These are phyloP conservation scores for Exserohilum turcica DNA, from an alignment of 2,329 filamentous ascomycete species.

Conservation along the genomic window DNA sequence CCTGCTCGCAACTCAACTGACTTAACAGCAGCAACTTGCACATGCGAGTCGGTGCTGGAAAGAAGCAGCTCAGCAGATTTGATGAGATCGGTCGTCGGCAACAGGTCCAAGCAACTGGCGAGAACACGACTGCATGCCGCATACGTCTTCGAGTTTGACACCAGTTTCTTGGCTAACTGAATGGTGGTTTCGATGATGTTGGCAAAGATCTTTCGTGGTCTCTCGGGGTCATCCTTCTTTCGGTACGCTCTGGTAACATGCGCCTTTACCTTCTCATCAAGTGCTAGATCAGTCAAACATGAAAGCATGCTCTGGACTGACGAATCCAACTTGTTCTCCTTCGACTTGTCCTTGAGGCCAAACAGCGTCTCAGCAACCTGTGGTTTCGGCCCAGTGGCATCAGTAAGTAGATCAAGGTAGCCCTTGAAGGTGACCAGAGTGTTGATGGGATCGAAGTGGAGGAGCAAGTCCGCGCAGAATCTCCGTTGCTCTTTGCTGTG, in stretches of 20 bases:
- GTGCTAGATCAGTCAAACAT: constrained; percentile 46
- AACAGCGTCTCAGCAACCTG: constrained; percentile 74
- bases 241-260: constrained; percentile 41
- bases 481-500: constrained; percentile 73
- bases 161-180: constrained; percentile 67
- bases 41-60: constrained; percentile 72
- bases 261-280: constrained; percentile 37
- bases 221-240: constrained; percentile 32
- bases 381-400: constrained; percentile 76
- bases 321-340: constrained; percentile 48
- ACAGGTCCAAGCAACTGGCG: constrained; percentile 77
- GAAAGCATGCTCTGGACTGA: constrained; percentile 48
- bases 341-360: constrained; percentile 56
- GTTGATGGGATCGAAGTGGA: constrained; percentile 72
- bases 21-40: constrained; percentile 73
- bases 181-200: constrained; percentile 51
- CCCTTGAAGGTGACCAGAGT: constrained; percentile 76
- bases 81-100: constrained; percentile 87
- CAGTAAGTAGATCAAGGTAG: constrained; percentile 73
- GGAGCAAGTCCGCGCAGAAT: constrained; percentile 77
- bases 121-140: constrained; percentile 68
- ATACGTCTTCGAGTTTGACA: constrained; percentile 46
- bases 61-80: constrained; percentile 84
- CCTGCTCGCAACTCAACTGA: constrained; percentile 79
- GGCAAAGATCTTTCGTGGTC: constrained; percentile 41